These are phyloP conservation scores for Sporothrix pallida DNA, from an alignment of 2,329 filamentous ascomycete genomes.

Conservation along the genomic window DNA sequence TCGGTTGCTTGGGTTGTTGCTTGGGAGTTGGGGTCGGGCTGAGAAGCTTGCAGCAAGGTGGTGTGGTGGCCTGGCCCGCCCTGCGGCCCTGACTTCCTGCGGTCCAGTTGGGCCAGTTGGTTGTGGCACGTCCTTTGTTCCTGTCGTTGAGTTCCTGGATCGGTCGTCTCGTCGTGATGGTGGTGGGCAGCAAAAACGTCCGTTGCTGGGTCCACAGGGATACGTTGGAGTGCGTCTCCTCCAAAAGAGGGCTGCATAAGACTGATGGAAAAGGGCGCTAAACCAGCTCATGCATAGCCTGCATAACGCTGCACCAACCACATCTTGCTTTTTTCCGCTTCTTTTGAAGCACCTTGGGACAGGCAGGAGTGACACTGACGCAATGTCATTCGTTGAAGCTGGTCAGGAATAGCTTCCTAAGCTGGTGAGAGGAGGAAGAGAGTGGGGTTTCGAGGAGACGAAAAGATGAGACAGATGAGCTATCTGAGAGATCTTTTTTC, in stretches of 20 bases:
- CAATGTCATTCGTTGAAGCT: not conserved
- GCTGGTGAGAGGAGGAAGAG: not conserved
- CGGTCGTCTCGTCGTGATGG: not conserved
- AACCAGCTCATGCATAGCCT: not conserved
- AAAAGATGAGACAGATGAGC: not conserved
- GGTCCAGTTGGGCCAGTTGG: too few relatives aligned
- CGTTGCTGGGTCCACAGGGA: constrained; percentile 17
- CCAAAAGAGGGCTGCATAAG: constrained; percentile 15
- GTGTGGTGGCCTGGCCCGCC: not conserved
- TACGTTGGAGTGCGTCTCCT: not conserved
- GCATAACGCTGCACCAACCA: not conserved
- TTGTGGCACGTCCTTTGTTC: not conserved
- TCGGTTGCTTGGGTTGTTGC: not conserved
- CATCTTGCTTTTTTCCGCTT: not conserved
- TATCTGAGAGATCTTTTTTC: too few relatives aligned
- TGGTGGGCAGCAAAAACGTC: not conserved
- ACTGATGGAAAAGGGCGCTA: constrained; percentile 2
- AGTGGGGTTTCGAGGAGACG: not conserved
- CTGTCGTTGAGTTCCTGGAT: not conserved
- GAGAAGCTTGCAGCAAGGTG: not conserved
- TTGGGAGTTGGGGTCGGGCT: not conserved
- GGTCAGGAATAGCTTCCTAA: not conserved
- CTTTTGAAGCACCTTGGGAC: too few relatives aligned
- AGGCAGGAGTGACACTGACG: not conserved
- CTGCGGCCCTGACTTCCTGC: not conserved